phyloP scores from a whole-genome alignment of 2,329 filamentous ascomycete genomes.

The Aaosphaeria arxii region DNA sequence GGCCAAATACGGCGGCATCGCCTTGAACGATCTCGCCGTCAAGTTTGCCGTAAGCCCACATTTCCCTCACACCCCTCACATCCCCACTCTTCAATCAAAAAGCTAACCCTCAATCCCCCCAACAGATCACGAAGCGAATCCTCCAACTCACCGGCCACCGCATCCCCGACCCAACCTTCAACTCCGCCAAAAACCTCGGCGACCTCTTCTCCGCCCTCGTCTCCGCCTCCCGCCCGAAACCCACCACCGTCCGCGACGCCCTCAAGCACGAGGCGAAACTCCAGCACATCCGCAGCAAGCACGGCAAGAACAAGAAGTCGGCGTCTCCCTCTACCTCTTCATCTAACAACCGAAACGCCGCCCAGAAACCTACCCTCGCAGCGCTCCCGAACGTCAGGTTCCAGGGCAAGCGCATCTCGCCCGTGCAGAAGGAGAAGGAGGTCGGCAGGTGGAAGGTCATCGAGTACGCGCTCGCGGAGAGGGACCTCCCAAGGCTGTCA shows the following conservation, averaged over 20 bases:
- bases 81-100: slow-evolving; percentile 5
- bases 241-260: slow-evolving; percentile 60
- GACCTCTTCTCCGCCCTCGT: slow-evolving; percentile 38
- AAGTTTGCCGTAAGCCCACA: slow-evolving; percentile 34
- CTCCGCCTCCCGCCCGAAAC: slow-evolving; percentile 35
- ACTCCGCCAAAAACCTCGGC: slow-evolving; percentile 31
- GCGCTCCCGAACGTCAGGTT: background rate
- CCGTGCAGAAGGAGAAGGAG: slow-evolving; percentile 67
- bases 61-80: slow-evolving; percentile 9
- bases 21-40: slow-evolving; percentile 22
- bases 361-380: background rate
- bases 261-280: slow-evolving; percentile 34
- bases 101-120: background rate
- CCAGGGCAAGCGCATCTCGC: slow-evolving; percentile 57
- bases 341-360: background rate
- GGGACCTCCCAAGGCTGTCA: slow-evolving; percentile 1
- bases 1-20: slow-evolving; percentile 10
- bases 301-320: background rate
- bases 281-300: background rate
- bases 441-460: slow-evolving; percentile 79
- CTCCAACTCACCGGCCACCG: slow-evolving; percentile 77
- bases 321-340: background rate
- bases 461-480: slow-evolving; percentile 58
- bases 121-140: slow-evolving; percentile 74
- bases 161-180: slow-evolving; percentile 68